Base-by-base conservation (phyloP, 495 filamentous ascomycete species). In the Trichoderma erinaceum region DNA sequence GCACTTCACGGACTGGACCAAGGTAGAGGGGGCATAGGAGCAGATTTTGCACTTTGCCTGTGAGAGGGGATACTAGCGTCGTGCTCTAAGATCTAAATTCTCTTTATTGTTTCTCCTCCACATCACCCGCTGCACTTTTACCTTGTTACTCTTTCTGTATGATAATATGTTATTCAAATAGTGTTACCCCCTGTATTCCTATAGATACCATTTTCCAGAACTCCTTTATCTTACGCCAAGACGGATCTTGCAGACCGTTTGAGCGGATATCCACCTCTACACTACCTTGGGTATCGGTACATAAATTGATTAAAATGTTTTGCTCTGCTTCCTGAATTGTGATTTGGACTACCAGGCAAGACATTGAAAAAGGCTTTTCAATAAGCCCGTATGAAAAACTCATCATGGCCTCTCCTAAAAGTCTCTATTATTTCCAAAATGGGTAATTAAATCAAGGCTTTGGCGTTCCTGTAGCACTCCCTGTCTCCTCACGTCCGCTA, bases 391-490 rank as follows among this genome's bases (percentile, higher is more conserved):
- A 11, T 21, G 21, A 52, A 52, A 52, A 25, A 23, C 29, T 29
- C 25, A 11, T 23, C 18, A 18, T 52, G 0, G 7, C 44, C n/a
- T 48, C 29, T 48, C n/a, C 44, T 48, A 6, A 0, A 1, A 25
- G n/a, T 3, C n/a, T 23, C 2, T 7, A 11, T 23, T 52, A 18
- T 23, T n/a, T 1, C 48, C 48, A 23, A 61, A 5, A 15, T 16
- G 5, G 56, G 4, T 32, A 13, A 5, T 29, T 32, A 25, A 32
- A 3, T 61, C 27, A 65, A 3, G 41, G 41, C 12, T 16, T 46
- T 6, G 79, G 80, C n/a, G 80, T 81, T 29, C 76, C 79, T 25
- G 75, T 68, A 0, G 75, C 75, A 69, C 80, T 80, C 1, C 76
- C 78, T n/a, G 78, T 81, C 32, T 79, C 80, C 68, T 76, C 74